phyloP scores from a whole-genome alignment of 108 stramenopile genomes.

The Nannochloropsis oceanica region DNA sequence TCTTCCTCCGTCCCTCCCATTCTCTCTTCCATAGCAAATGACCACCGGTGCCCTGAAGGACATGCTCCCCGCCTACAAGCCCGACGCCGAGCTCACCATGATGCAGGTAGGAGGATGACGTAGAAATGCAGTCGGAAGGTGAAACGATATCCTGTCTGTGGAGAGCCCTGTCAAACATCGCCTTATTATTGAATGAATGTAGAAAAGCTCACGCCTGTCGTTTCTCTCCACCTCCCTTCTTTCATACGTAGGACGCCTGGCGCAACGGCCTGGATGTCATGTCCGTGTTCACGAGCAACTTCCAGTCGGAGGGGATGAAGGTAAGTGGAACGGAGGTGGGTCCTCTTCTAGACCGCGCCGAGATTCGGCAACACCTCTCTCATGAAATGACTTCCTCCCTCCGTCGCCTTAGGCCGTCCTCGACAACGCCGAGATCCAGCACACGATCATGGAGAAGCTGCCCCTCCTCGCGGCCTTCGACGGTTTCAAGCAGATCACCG shows the following conservation, averaged over 20 bases:
- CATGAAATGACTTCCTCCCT: not conserved
- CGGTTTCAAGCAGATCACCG: not conserved
- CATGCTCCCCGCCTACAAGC: not conserved
- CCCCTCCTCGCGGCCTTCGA: not conserved
- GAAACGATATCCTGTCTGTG: too few relatives aligned
- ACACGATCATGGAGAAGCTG: not conserved
- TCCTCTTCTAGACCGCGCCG: not conserved
- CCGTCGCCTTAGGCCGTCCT: not conserved
- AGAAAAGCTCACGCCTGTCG: not conserved
- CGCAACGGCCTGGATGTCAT: not conserved
- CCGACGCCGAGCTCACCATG: not conserved
- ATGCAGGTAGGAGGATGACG: not conserved
- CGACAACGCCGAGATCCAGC: not conserved
- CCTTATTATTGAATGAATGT: not conserved
- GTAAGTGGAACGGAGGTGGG: not conserved
- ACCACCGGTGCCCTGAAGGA: not conserved
- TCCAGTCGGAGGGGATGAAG: not conserved
- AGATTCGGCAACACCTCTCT: too few relatives aligned
- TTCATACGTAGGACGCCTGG: not conserved
- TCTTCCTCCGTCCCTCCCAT: not conserved
- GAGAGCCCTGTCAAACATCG: too few relatives aligned
- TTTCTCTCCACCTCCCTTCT: not conserved
- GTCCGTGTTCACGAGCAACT: not conserved
- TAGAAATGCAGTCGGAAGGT: not conserved
- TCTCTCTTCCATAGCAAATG: not conserved